A percentile compares a stretch with the other conserved stretches of the same genome.
Evolutionary conservation across 139 green algal species (phyloP).

Genomic region (Raphidocelis subcapitata): DNA sequence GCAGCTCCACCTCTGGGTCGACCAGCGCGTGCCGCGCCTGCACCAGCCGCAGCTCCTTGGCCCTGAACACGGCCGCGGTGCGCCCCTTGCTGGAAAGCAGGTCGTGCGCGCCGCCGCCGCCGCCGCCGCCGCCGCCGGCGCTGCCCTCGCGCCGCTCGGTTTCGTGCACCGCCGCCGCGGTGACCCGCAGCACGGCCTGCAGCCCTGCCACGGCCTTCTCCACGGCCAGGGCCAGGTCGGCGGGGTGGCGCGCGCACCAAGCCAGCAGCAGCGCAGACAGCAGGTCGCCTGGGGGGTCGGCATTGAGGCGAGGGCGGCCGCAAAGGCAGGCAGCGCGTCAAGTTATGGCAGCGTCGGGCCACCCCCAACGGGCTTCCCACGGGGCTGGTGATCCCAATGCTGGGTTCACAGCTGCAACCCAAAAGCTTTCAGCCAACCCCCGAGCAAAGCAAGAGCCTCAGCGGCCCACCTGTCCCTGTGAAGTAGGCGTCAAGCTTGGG

Average conservation of each 20-base stretch:
- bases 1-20: slow-evolving; percentile 17
- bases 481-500: slow-evolving; percentile 72
- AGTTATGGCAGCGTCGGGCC: no score
- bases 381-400: no score
- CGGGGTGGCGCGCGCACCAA: slow-evolving; percentile 54
- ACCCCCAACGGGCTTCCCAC: no score
- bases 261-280: slow-evolving; percentile 72
- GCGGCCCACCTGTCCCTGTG: slow-evolving; percentile 69
- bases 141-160: no score
- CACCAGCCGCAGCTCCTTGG: slow-evolving; percentile 49
- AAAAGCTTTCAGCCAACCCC: no score
- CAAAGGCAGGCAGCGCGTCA: background rate
- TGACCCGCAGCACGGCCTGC: slow-evolving; percentile 62
- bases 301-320: background rate
- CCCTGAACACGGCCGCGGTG: slow-evolving; percentile 24
- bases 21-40: slow-evolving; percentile 25
- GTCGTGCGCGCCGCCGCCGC: background rate
- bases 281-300: slow-evolving; percentile 57
- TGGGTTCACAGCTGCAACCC: no score
- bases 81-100: slow-evolving; percentile 9
- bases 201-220: slow-evolving; percentile 66
- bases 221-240: slow-evolving; percentile 57
- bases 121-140: background rate
- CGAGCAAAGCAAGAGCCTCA: no score
- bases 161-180: slow-evolving; percentile 29